Conservation (phyloP, 441 rosid species). For the Mallotus repandus region DNA sequence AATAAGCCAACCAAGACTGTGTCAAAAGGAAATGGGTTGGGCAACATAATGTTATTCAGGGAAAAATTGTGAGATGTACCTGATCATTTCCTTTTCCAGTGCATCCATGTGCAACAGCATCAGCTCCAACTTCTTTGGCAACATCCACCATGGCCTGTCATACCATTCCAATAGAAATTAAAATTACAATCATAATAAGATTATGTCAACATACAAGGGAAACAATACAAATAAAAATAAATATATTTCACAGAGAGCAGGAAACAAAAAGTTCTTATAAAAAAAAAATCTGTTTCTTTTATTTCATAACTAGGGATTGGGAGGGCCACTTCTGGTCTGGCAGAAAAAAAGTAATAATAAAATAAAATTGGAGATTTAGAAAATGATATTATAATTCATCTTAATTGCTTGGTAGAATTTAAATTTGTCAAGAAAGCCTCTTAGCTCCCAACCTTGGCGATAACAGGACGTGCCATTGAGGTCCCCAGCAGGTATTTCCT, state of each 20-base stretch:
- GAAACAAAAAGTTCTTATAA: too few relatives aligned
- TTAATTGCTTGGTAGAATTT: not conserved
- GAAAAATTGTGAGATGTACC: constrained; percentile 35
- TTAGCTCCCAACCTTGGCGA: constrained; percentile 66
- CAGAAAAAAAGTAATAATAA: too few relatives aligned
- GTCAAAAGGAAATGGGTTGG: constrained; percentile 2
- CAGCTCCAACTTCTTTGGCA: constrained; percentile 96
- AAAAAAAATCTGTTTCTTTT: too few relatives aligned
- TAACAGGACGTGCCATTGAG: constrained; percentile 97
- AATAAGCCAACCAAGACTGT: constrained; percentile 14
- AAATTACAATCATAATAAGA: not conserved
- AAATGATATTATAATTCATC: not conserved
- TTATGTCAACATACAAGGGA: too few relatives aligned
- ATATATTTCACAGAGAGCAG: too few relatives aligned
- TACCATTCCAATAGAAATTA: not conserved
- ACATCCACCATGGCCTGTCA: constrained; percentile 96
- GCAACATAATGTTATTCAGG: not conserved
- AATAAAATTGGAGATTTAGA: too few relatives aligned
- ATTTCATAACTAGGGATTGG: too few relatives aligned
- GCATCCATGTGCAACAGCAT: constrained; percentile 95
- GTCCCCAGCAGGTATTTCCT: constrained; percentile 93
- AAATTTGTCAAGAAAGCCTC: not conserved
- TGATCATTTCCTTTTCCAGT: constrained; percentile 99
- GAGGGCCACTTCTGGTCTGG: too few relatives aligned
- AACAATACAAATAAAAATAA: too few relatives aligned